A percentile compares a stretch with the other conserved stretches of the same genome.
Conservation (phyloP, 2,329 filamentous ascomycete species). For the Stemphylium beticola region DNA sequence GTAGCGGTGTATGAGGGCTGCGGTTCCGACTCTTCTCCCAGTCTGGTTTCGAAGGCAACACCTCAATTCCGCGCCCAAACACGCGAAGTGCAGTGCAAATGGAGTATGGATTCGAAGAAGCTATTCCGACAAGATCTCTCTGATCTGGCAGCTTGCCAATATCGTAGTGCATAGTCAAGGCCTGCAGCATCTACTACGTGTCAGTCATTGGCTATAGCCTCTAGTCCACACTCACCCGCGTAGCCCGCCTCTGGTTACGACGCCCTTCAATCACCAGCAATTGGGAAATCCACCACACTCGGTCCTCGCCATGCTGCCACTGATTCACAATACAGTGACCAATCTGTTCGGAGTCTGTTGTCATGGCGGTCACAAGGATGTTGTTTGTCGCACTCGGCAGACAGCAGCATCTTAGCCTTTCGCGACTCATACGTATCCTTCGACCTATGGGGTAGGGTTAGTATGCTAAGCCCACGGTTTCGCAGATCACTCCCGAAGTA, state of each 20-base stretch:
- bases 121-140: conserved; percentile 10
- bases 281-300: conserved; percentile 20
- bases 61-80: conserved; percentile 17
- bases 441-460: background rate
- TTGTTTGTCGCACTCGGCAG: conserved; percentile 7
- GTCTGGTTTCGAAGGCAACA: conserved; percentile 6
- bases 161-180: conserved; percentile 9
- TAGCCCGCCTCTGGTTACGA: conserved; percentile 17
- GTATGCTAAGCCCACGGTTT: background rate
- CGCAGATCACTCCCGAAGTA: background rate
- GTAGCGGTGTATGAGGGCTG: conserved; percentile 2
- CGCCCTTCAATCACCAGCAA: conserved; percentile 11
- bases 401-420: background rate
- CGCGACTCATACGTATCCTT: background rate
- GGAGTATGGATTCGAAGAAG: conserved; percentile 5
- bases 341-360: background rate
- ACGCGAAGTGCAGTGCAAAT: conserved; percentile 14
- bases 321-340: conserved; percentile 17
- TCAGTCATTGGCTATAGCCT: background rate
- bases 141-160: background rate
- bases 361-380: conserved; percentile 8
- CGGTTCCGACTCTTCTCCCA: background rate
- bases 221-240: conserved; percentile 2
- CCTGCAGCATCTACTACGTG: conserved; percentile 13
- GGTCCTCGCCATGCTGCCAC: conserved; percentile 8